Base-by-base conservation (phyloP, 768 basidiomycete species). In the Tricholoma sp. region DNA sequence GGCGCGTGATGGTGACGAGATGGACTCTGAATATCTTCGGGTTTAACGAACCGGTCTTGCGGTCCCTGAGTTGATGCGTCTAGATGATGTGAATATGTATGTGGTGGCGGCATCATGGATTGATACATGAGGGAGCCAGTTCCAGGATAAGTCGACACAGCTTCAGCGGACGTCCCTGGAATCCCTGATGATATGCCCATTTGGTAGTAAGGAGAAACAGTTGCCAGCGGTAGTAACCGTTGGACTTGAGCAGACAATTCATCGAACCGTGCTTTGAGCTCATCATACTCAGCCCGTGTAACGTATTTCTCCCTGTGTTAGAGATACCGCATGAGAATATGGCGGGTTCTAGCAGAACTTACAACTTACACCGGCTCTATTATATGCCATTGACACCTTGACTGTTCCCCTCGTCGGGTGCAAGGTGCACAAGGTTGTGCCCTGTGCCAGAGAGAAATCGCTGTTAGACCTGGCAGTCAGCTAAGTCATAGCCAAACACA, bases 401-500 rank as follows among this genome's bases (percentile, higher is more conserved):
- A 76, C 71, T 86, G 83, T 74, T 94, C 91, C 59, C 88, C 88
- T 67, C 91, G 82, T 59, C 87, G 82, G 57, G 81, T 77, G 70
- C 91, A 94, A 11, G 89, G 89, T 12, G 85, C 83, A 70, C 91
- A 94, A 50, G 91, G 91, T 62, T 90, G 88, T 12, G 82, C 78
- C 68, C 91, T 89, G 63, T 36, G 57, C 57, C 54, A 47, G 47
- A 39, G 45, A 59, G 31, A 50, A 57, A 57, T 50, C 28, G 52
- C 34, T 53, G 66, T 72, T 57, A 74, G 58, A 53, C 59, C 50
- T 52, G 57, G 57, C 48, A 57, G 56, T 50, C 60, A 56, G 52
- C 51, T 57, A 56, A 41, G 41, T 54, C 49, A 34, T 44, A 48
- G 54, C 52, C 56, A 54, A 65, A 52, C 34, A 55, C 64, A 66